Base-by-base conservation (phyloP, 495 filamentous ascomycete species). In the Penicillium antarcticum region DNA sequence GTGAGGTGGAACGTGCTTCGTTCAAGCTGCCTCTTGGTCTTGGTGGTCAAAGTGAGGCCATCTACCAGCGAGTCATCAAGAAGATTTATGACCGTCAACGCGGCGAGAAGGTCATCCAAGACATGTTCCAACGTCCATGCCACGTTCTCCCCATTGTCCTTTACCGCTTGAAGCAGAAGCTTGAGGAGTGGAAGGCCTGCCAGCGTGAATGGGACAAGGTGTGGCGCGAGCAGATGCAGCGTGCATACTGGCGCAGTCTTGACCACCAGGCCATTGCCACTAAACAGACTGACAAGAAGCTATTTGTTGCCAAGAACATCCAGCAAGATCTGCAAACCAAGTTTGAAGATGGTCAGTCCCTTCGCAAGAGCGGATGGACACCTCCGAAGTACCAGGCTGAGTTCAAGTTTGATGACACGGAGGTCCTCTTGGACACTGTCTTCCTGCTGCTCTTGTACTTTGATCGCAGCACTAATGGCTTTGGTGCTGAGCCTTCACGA, bases 161-260 rank as follows among this genome's bases (percentile, higher is more conserved):
- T 44, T 86, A 84, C 38, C 83, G 95, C 12, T 73, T 97, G 48
- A 96, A 96, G 71, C 86, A 91, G 57, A 96, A 96, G 57, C 86
- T 91, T 34, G 94, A 97, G 65, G 91, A 96, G 60, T 99, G 95
- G 95, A 89, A 95, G 55, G 88, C 91, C 35, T 89, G 89, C 26
- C 91, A 89, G 80, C 89, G 94, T 19, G 95, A 97, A 63, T 99
- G 95, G 95, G 91, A 97, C 69, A 97, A 97, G 66, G 89, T 97
- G 18, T 99, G 95, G 95, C 89, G 91, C 48, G 85, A 86, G 48
- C 94, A 97, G 68, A 97, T 91, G 37, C 85, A 92, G 55, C 80
- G 85, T 53, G 89, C 92, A 64, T 96, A 96, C 69, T 92, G 92
- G 76, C 91, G 86, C 70, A 96, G 91, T 70, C 81, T 99, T 42